A percentile compares a stretch with the other conserved stretches of the same genome.
Evolutionary conservation across 106 monocot species (phyloP).

Genomic region (Dendrobium officinale): DNA sequence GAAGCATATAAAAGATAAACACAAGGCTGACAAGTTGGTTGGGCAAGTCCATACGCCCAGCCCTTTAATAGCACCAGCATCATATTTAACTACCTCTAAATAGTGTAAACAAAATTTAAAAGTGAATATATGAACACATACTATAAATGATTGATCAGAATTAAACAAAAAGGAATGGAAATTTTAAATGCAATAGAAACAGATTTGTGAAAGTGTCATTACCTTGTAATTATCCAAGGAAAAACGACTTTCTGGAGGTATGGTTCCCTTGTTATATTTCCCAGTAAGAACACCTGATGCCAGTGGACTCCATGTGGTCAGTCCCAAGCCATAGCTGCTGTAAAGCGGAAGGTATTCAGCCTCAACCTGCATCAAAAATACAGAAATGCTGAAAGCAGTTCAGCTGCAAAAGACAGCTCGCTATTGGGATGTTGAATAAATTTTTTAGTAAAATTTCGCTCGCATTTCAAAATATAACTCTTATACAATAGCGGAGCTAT

Average conservation of each 20-base stretch:
- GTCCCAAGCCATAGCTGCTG: conserved; percentile 72
- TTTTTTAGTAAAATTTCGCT: neutral
- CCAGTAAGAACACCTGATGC: conserved; percentile 92
- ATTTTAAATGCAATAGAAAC: neutral
- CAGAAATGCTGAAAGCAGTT: neutral
- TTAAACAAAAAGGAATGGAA: neutral
- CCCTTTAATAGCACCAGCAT: neutral
- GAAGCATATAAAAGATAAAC: no score
- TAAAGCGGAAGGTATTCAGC: conserved; percentile 81
- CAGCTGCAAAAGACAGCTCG: neutral
- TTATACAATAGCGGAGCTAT: neutral
- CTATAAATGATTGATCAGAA: neutral
- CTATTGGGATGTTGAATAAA: neutral
- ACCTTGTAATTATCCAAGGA: conserved; percentile 89
- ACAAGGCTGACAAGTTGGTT: no score
- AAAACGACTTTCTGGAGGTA: conserved; percentile 86
- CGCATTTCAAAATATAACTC: neutral
- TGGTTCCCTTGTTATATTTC: conserved; percentile 71
- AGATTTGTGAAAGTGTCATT: neutral
- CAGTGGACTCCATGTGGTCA: conserved; percentile 95
- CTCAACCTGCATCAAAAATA: conserved; percentile 63
- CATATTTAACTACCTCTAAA: neutral
- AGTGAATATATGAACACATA: neutral
- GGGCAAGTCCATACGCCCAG: no score
- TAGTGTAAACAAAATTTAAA: neutral